Conservation (phyloP, 345 rosid genomes). For the Brassica cretica region DNA sequence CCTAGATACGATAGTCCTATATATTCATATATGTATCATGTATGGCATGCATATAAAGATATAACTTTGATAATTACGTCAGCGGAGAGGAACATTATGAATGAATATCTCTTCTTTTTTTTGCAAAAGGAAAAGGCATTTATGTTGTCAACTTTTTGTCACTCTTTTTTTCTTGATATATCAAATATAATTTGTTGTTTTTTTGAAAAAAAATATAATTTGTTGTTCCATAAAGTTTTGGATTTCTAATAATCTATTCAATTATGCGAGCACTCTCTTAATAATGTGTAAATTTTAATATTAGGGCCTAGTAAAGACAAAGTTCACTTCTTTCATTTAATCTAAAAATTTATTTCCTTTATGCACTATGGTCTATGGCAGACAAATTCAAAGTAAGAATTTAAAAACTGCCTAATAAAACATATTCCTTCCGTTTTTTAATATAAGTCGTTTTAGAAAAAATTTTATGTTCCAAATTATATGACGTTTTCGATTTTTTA, state of each 20-base stretch:
- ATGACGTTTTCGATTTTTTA: too few relatives aligned
- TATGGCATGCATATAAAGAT: conserved; percentile 31
- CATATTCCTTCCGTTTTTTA: background rate
- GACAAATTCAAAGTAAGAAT: conserved; percentile 41
- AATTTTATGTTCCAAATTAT: too few relatives aligned
- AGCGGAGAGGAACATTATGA: conserved; percentile 3
- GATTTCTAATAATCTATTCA: background rate
- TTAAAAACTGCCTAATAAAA: conserved; percentile 35
- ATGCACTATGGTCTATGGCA: conserved; percentile 30
- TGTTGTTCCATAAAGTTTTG: conserved; percentile 10
- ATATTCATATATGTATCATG: background rate
- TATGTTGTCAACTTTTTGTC: conserved; percentile 1
- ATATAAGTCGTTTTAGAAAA: too few relatives aligned
- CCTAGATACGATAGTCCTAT: background rate
- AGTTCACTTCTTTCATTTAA: background rate
- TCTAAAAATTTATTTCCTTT: conserved; percentile 18
- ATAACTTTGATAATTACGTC: conserved; percentile 13
- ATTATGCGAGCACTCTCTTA: conserved; percentile 10
- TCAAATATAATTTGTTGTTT: conserved; percentile 19
- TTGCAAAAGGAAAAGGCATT: conserved; percentile 5
- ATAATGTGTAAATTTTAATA: conserved; percentile 1
- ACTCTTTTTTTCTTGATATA: background rate
- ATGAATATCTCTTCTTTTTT: background rate
- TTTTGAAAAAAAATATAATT: background rate
- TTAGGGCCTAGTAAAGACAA: conserved; percentile 29